Conservation (phyloP, 164 flowering plant species). For the Liriodendron chinense region DNA sequence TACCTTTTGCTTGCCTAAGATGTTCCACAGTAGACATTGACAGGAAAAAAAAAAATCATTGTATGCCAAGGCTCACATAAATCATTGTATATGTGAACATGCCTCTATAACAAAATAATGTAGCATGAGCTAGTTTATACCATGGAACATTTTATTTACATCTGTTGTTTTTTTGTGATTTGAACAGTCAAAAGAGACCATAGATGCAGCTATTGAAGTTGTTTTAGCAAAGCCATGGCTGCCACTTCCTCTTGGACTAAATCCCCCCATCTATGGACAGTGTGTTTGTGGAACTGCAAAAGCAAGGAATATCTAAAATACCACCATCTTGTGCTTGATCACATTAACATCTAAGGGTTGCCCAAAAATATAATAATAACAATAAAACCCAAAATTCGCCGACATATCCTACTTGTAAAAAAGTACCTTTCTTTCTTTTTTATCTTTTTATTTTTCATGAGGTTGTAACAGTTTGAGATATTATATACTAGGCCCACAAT, state of each 20-base stretch:
- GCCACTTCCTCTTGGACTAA: constrained; percentile 95
- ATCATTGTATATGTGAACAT: too few species aligned
- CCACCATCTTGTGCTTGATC: constrained; percentile 49
- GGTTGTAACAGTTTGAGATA: too few species aligned
- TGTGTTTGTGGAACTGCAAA: constrained; percentile 72
- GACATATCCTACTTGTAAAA: constrained; percentile 29
- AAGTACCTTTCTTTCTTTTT: not conserved
- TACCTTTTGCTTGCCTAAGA: too few species aligned
- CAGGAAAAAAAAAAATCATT: too few species aligned
- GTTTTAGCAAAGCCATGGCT: constrained; percentile 83
- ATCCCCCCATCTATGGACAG: constrained; percentile 74
- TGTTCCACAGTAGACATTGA: too few species aligned
- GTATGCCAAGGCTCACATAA: too few species aligned
- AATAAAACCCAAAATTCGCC: constrained; percentile 29
- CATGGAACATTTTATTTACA: not conserved
- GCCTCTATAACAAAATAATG: too few species aligned
- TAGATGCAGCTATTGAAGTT: constrained; percentile 87
- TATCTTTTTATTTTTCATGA: too few species aligned
- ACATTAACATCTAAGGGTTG: constrained; percentile 2
- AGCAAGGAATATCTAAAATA: constrained; percentile 72
- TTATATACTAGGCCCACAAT: too few species aligned
- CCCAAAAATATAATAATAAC: too few species aligned
- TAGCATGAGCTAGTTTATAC: not conserved
- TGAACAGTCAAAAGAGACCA: constrained; percentile 75
- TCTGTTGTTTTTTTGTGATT: not conserved